These are phyloP conservation scores for Dispira simplex DNA, from an alignment of 192 early-diverging fungal species.

Conservation along the genomic window DNA sequence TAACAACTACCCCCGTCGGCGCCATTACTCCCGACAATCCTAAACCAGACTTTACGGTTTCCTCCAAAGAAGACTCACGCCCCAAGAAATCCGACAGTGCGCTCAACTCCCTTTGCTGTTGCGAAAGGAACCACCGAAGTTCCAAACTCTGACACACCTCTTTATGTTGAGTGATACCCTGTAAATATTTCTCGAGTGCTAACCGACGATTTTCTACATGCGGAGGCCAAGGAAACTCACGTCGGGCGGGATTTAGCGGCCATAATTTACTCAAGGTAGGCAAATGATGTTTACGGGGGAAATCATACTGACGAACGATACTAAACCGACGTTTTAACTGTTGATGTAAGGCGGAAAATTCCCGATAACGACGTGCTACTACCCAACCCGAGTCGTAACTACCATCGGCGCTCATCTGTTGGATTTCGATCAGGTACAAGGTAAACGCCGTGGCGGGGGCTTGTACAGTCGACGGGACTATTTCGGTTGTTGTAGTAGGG, in stretches of 20 bases:
- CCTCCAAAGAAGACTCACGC: neutral
- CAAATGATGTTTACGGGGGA: slow-evolving; percentile 59
- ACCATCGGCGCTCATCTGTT: slow-evolving; percentile 34
- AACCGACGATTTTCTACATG: slow-evolving; percentile 50
- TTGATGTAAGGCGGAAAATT: slow-evolving; percentile 72
- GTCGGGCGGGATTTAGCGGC: neutral
- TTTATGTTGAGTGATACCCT: slow-evolving; percentile 30
- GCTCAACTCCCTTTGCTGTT: slow-evolving; percentile 22
- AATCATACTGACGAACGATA: slow-evolving; percentile 43
- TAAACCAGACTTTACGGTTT: neutral
- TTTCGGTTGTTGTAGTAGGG: too few relatives aligned
- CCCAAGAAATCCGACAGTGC: neutral
- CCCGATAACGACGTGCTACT: slow-evolving; percentile 63
- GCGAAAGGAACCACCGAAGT: slow-evolving; percentile 58
- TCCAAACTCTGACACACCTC: slow-evolving; percentile 43
- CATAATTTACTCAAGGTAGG: slow-evolving; percentile 35
- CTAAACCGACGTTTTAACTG: slow-evolving; percentile 38
- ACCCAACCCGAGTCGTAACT: slow-evolving; percentile 50
- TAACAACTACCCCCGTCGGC: too few relatives aligned
- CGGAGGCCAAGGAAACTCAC: slow-evolving; percentile 18
- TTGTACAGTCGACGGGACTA: neutral
- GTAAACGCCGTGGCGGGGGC: slow-evolving; percentile 1
- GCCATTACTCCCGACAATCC: neutral
- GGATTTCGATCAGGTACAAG: slow-evolving; percentile 44
- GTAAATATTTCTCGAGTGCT: slow-evolving; percentile 57